These are phyloP conservation scores for Prunus yedoensis DNA, from an alignment of 331 rosid species.

Conservation along the genomic window DNA sequence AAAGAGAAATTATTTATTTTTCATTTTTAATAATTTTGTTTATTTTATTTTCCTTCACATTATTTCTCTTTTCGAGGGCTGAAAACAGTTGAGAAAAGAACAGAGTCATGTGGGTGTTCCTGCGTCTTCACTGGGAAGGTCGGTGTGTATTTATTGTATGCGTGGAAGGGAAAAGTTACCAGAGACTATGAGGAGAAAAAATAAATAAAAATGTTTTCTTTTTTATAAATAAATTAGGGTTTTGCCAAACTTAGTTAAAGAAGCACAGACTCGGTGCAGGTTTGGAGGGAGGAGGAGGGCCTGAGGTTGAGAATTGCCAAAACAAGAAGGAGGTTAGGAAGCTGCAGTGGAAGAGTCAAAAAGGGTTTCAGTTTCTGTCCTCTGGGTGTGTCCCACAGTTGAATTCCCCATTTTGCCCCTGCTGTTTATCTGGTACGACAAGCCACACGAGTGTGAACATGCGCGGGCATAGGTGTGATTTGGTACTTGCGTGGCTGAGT, in stretches of 20 bases:
- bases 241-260: neutral
- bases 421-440: neutral
- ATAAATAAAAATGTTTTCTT: too few species aligned
- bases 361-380: constrained; percentile 5
- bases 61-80: constrained; percentile 24
- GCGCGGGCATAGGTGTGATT: neutral
- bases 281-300: neutral
- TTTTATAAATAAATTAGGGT: neutral
- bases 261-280: neutral
- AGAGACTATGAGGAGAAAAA: neutral
- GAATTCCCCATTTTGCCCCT: constrained; percentile 5
- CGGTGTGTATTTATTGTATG: constrained; percentile 61
- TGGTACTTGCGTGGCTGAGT: neutral
- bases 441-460: neutral
- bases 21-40: neutral
- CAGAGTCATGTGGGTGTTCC: constrained; percentile 56
- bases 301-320: constrained; percentile 7
- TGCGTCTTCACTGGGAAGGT: constrained; percentile 41
- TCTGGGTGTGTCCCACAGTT: neutral
- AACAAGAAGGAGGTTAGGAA: constrained; percentile 6
- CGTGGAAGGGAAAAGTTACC: constrained; percentile 15
- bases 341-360: constrained; percentile 2
- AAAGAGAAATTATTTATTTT: neutral
- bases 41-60: neutral
- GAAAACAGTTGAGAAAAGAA: constrained; percentile 40